Evolutionary conservation across 2,329 filamentous ascomycete species (phyloP).

Genomic region (Fusarium compactum): DNA sequence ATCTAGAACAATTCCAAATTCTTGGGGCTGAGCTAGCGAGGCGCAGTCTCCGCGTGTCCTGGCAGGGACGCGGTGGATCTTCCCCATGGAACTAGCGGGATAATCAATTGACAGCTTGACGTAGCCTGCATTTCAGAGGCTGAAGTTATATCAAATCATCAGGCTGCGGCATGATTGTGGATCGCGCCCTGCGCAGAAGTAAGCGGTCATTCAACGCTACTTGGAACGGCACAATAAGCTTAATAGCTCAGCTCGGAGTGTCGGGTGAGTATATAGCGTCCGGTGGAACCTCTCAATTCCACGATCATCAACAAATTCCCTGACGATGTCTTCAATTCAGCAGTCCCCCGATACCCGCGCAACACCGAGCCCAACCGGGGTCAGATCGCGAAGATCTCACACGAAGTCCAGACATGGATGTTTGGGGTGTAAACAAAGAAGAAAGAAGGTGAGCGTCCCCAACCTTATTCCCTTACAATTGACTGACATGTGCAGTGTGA

Average conservation of each 20-base stretch:
- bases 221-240: neutral
- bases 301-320: neutral
- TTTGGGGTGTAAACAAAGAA: conserved; percentile 38
- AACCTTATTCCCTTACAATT: fast-evolving
- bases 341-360: neutral
- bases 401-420: conserved; percentile 44
- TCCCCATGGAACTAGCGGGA: neutral
- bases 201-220: neutral
- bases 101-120: neutral
- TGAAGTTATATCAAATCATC: conserved; percentile 23
- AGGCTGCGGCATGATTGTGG: conserved; percentile 20
- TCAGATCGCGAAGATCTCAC: conserved; percentile 35
- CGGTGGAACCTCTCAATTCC: neutral
- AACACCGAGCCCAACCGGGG: neutral
- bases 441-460: conserved; percentile 28
- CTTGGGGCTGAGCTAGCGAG: conserved; percentile 14
- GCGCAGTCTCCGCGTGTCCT: conserved; percentile 17
- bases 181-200: neutral
- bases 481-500: conserved; percentile 27
- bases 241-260: neutral
- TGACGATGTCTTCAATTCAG: neutral
- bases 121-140: conserved; percentile 5
- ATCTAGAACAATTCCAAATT: conserved; percentile 26
- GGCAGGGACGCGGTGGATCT: neutral
- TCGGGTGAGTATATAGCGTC: conserved; percentile 3